Percentiles rank a stretch among this genome's conserved stretches.
phyloP scores from a whole-genome alignment of 352 stramenopile genomes.

The Phytophthora niederhauseri region DNA sequence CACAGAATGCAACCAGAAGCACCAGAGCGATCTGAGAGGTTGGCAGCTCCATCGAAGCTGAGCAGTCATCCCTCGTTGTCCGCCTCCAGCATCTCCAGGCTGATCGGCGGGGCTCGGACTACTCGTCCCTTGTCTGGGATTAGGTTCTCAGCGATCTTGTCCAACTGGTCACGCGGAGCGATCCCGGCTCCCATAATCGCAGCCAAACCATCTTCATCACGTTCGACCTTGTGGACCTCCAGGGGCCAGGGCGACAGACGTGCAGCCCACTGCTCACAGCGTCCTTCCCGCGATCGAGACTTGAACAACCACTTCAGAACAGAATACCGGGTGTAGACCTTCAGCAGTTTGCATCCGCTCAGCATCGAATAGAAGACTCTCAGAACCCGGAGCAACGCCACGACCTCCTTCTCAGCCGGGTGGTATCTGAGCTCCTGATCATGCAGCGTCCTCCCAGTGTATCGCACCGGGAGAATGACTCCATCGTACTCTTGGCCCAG shows the following conservation, averaged over 20 bases:
- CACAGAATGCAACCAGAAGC: too few relatives aligned
- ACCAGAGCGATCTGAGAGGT: background rate
- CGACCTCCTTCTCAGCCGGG: slow-evolving; percentile 12
- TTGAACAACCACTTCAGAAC: slow-evolving; percentile 6
- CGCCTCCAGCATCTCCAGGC: slow-evolving; percentile 9
- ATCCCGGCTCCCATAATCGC: background rate
- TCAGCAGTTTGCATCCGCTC: background rate
- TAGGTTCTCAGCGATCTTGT: too few relatives aligned
- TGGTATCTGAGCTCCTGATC: slow-evolving; percentile 9
- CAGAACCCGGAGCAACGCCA: background rate
- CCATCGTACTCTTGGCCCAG: background rate
- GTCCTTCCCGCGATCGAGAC: slow-evolving; percentile 4
- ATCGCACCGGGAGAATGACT: slow-evolving; percentile 2
- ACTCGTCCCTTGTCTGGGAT: too few relatives aligned
- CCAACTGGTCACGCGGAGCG: too few relatives aligned
- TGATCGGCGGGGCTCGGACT: too few relatives aligned
- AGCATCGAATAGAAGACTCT: background rate
- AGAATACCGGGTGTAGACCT: background rate
- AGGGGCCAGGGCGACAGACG: background rate
- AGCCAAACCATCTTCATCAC: background rate
- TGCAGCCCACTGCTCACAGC: background rate
- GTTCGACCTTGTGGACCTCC: background rate
- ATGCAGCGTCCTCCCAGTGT: background rate
- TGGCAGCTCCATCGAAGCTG: slow-evolving; percentile 12
- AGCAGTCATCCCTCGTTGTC: slow-evolving; percentile 5